Base-by-base conservation (phyloP, 345 rosid species). In the Gossypium arboreum region DNA sequence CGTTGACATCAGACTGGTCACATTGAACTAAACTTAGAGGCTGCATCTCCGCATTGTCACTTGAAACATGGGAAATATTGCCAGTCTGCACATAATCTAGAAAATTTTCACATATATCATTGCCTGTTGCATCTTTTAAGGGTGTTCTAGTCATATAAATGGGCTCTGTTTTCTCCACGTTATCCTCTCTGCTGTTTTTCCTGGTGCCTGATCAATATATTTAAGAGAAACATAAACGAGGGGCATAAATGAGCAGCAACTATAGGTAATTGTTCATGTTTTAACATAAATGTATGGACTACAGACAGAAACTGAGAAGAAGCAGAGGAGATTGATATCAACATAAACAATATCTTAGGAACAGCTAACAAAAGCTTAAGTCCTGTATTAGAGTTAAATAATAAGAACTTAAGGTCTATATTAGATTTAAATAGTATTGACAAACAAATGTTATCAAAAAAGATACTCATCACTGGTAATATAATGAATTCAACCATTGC, bases 71-170 rank as follows among this genome's bases (percentile, higher is more conserved):
- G 17, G 16, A 16, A 50, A 79, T 68, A 34, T 79, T 54, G 44
- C 73, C 63, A 75, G 64, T 52, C 59, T 80, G 87, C 65, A 77
- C 85, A 47, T 76, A 62, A 72, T 77, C 78, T 43, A 73, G 82
- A 67, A 83, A 80, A n/a, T 78, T 86, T 83, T 85, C 83, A 87
- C 76, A 78, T 77, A 73, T 63, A 63, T 80, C 74, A 63, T 77
- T 79, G 44, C 83, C 85, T 55, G 60, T 75, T 62, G 79, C 84
- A 44, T 78, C 71, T 59, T 75, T 84, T 48, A 79, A 76, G 41
- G 65, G 60, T 15, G 27, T 45, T 27, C 29, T 62, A 62, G 78
- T 63, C 48, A 43, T 75, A 81, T 78, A 80, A 74, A 79, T 73
- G 78, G 80, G 81, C 75, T 75, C 83, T 52, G 71, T 65, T 77